Evolutionary conservation across 208 protist genomes (phyloP).

Genomic region (Acanthamoeba lenticulata): DNA sequence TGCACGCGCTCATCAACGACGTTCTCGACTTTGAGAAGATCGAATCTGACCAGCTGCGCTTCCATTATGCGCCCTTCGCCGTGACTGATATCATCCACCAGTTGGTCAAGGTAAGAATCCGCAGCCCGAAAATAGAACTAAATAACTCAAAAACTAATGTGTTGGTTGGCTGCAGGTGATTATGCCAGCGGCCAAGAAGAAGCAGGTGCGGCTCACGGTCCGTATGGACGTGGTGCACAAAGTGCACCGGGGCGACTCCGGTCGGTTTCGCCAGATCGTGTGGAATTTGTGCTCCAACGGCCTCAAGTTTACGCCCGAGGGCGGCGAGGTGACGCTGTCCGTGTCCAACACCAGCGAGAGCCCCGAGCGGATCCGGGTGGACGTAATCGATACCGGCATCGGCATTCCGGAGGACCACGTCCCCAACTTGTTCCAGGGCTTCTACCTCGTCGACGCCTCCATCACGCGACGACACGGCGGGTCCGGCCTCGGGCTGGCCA

Average conservation of each 20-base stretch:
- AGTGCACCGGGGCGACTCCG: neutral
- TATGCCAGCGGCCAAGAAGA: neutral
- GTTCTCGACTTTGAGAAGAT: constrained; percentile 30
- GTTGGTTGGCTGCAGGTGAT: neutral
- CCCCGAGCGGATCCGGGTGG: neutral
- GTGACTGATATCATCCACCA: neutral
- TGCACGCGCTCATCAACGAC: neutral
- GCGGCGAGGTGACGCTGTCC: neutral
- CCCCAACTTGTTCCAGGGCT: constrained; percentile 60
- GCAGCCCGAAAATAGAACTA: neutral
- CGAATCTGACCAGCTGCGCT: neutral
- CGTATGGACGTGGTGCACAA: neutral
- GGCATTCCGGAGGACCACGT: constrained; percentile 72
- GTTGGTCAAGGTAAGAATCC: neutral
- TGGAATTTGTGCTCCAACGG: constrained; percentile 38
- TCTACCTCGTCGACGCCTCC: neutral
- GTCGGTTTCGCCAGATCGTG: neutral
- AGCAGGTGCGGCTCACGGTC: neutral
- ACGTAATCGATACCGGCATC: constrained; percentile 75
- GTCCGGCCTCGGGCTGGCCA: constrained; percentile 34
- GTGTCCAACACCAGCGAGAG: neutral
- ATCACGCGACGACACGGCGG: neutral
- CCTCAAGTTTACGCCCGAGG: constrained; percentile 59
- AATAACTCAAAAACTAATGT: no score
- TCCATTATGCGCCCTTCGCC: neutral